Percentiles rank a stretch among this genome's conserved stretches.
Conservation (phyloP, 2,329 filamentous ascomycete species). For the Cercospora brassicicola region DNA sequence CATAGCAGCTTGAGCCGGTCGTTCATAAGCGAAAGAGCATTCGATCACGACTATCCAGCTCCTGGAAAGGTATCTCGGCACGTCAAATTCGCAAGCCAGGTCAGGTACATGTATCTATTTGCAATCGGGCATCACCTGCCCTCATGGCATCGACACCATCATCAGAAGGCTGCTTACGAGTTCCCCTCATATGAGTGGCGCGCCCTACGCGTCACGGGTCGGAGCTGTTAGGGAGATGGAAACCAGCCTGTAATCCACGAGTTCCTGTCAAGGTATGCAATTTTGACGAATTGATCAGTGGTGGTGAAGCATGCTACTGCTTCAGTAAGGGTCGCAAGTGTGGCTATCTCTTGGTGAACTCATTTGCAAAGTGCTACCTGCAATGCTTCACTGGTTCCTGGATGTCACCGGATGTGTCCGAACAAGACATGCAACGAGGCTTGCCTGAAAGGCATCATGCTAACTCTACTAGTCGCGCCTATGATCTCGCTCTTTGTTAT, state of each 20-base stretch:
- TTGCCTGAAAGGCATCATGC: background rate
- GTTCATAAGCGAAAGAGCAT: too few species aligned
- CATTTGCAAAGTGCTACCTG: background rate
- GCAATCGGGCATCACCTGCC: background rate
- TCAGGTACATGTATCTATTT: too few species aligned
- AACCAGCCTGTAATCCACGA: background rate
- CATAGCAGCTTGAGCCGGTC: background rate
- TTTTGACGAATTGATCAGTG: background rate
- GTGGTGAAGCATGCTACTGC: background rate
- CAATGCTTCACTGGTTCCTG: constrained; percentile 1
- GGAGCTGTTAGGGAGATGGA: background rate
- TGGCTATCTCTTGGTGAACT: background rate
- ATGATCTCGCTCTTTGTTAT: background rate
- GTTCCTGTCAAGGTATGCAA: background rate
- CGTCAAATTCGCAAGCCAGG: too few species aligned
- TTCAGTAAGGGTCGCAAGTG: background rate
- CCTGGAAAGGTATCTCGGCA: too few species aligned
- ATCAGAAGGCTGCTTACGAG: background rate
- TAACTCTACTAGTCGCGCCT: background rate
- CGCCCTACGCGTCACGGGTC: background rate
- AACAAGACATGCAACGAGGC: background rate
- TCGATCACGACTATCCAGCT: too few species aligned
- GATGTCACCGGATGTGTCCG: background rate
- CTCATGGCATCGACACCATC: background rate
- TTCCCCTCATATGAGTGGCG: background rate